Evolutionary conservation across 306 rosid species (phyloP).

Genomic region (Senna tora): DNA sequence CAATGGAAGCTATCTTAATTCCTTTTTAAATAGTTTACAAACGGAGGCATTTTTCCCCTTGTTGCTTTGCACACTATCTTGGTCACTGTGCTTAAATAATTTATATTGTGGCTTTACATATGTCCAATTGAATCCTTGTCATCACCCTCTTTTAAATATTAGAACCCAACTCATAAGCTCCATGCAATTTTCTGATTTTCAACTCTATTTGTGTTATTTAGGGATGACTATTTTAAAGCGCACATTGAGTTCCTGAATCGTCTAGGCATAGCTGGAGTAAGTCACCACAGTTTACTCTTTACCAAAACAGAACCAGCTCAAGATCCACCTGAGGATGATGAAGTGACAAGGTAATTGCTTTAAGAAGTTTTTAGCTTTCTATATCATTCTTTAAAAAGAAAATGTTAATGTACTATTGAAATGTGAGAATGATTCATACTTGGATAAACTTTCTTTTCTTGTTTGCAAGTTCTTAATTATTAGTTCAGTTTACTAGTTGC

Average conservation of each 20-base stretch:
- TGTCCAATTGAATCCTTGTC: background rate
- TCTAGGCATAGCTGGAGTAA: constrained; percentile 85
- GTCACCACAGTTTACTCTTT: constrained; percentile 93
- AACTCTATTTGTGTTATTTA: constrained; percentile 34
- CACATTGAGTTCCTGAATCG: constrained; percentile 74
- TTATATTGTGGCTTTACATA: constrained; percentile 17
- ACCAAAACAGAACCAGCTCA: constrained; percentile 77
- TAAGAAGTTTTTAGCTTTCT: constrained; percentile 15
- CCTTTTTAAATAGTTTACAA: background rate
- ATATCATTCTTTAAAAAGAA: background rate
- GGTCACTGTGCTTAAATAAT: constrained; percentile 1
- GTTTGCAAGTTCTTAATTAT: constrained; percentile 6
- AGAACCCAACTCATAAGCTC: constrained; percentile 21
- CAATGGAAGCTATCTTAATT: background rate
- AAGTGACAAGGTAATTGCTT: constrained; percentile 59
- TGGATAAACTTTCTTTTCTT: background rate
- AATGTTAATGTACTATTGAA: background rate
- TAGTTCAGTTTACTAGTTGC: background rate
- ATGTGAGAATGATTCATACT: background rate
- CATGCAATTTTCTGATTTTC: constrained; percentile 2
- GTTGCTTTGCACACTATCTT: constrained; percentile 13
- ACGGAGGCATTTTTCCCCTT: background rate
- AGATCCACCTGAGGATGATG: constrained; percentile 57
- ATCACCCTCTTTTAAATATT: background rate
- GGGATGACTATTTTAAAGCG: constrained; percentile 61